phyloP scores from a whole-genome alignment of 345 rosid species.

The Balakata baccata region DNA sequence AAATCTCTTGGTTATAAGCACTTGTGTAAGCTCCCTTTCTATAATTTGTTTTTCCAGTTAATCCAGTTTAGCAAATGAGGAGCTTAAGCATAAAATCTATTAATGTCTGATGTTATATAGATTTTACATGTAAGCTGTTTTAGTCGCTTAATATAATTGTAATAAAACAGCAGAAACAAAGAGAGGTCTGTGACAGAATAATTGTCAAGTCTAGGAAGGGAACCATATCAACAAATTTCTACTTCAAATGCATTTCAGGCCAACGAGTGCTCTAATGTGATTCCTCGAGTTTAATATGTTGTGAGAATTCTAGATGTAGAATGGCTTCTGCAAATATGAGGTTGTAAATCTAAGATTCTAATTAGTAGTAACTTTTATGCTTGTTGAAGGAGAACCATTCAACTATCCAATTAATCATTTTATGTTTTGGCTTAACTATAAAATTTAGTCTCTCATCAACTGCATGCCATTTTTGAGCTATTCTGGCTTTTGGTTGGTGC shows the following conservation, averaged over 20 bases:
- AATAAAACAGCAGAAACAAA: not conserved
- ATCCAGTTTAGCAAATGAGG: not conserved
- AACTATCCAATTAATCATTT: not conserved
- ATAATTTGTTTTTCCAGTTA: not conserved
- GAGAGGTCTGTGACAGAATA: not conserved
- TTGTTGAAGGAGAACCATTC: not conserved
- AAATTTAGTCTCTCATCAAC: not conserved
- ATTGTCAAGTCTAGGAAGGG: not conserved
- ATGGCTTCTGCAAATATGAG: not conserved
- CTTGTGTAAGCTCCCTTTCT: conserved; percentile 40
- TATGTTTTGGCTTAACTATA: not conserved
- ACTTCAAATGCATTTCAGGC: not conserved
- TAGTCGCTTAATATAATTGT: not conserved
- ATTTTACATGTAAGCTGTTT: not conserved
- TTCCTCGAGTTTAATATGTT: not conserved
- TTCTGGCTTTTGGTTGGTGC: not conserved
- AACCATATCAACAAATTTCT: not conserved
- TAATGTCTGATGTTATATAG: not conserved
- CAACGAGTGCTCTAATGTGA: not conserved
- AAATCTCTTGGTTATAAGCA: conserved; percentile 69
- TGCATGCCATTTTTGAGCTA: not conserved
- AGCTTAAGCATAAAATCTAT: not conserved
- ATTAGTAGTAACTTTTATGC: not conserved
- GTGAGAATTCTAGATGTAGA: not conserved
- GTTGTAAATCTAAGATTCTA: not conserved